Base-by-base conservation (phyloP, 2,329 filamentous ascomycete species). In the Neopestalotiopsis clavispora region DNA sequence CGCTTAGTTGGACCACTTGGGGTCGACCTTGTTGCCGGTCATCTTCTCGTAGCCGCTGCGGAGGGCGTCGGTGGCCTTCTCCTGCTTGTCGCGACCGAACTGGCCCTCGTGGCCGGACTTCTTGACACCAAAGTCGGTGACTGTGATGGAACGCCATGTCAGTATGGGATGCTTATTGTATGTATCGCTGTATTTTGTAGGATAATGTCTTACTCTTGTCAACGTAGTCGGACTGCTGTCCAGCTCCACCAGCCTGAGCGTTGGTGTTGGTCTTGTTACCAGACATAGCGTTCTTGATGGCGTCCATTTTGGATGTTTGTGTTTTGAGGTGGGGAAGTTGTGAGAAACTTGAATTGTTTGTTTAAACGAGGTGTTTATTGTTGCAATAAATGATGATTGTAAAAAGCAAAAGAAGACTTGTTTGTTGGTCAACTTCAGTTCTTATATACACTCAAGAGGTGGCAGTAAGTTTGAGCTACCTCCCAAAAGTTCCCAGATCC, bases 21-120 rank as follows among this genome's bases (percentile, higher is more conserved):
- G 67, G 70, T 77, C 70, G 68, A 82, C 76, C 66, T 81, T 75
- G 70, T 80, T 82, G 61, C 80, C 81, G 32, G 81, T 81, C 4
- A 72, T 45, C 76, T 83, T 82, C 76, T 83, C 81, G 68, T 79
- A 80, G 17, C 71, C 68, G 17, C 69, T 67, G 20, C 81, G 79
- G 7, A 73, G 71, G 12, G 71, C 75, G 64, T 80, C 78, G 58
- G 79, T 80, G 70, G 79, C 77, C 74, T 78, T 79, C 75, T 80
- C 77, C 62, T 68, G 64, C 32, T 70, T 74, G 66, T 66, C 67
- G 14, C 52, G 40, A 61, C 69, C 59, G 56, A 74, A 67, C 23
- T 70, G 32, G 60, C 69, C 67, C 66, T 72, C 73, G 65, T 71
- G 69, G 67, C 73, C 73, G 0, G 69, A 72, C 66, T 75, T 75